Conservation (phyloP, 306 rosid genomes). For the Cucumis sativus region Cucumber_9930_V3 NC_026660.2:5025001-5025500, state of each 20-base stretch:
- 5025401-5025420: background rate
- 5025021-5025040: background rate
- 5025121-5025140: constrained; percentile 77
- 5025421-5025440: background rate
- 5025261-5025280: background rate
- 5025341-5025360: background rate
- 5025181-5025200: constrained; percentile 41
- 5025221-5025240: constrained; percentile 29
- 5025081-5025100: background rate
- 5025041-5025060: background rate
- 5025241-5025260: background rate
- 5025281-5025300: background rate
- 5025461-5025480: background rate
- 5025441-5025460: background rate
- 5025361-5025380: background rate
- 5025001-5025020: background rate
- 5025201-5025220: constrained; percentile 73
- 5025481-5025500: background rate
- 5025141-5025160: constrained; percentile 51
- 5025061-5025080: background rate
- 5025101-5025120: constrained; percentile 63
- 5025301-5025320: background rate
- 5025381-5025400: background rate
- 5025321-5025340: background rate
- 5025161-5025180: constrained; percentile 47